Evolutionary conservation across 306 rosid genomes (phyloP).

Genomic region (Citrullus mucosospermus): DNA sequence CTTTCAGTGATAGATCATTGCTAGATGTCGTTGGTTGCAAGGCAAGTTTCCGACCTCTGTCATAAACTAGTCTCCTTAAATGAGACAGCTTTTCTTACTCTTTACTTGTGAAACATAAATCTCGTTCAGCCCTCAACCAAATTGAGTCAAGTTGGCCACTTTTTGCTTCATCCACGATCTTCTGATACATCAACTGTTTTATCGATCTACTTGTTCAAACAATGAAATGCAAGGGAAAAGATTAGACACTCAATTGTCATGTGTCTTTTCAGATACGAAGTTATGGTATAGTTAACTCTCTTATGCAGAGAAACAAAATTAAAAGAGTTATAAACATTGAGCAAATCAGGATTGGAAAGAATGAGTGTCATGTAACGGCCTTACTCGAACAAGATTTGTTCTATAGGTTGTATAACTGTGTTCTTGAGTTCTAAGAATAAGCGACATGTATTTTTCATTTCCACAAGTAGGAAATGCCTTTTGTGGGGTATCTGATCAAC

Average conservation of each 20-base stretch:
- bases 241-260: not conserved
- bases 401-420: no score
- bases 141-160: not conserved
- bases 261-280: no score
- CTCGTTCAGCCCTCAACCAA: not conserved
- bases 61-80: not conserved
- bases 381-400: no score
- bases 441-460: no score
- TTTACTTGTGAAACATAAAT: not conserved
- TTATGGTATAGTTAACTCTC: no score
- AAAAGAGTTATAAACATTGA: no score
- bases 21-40: constrained; percentile 74
- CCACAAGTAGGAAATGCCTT: no score
- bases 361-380: no score
- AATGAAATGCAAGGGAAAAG: not conserved
- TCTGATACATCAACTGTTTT: not conserved
- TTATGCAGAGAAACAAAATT: no score
- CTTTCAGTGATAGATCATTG: constrained; percentile 53
- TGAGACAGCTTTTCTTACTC: not conserved
- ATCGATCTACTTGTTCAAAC: not conserved
- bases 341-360: no score
- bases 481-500: no score
- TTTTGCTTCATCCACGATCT: not conserved
- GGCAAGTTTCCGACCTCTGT: constrained; percentile 21
- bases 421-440: no score